These are phyloP conservation scores for Bisporella sp. DNA, from an alignment of 2,329 filamentous ascomycete species.

Conservation along the genomic window DNA sequence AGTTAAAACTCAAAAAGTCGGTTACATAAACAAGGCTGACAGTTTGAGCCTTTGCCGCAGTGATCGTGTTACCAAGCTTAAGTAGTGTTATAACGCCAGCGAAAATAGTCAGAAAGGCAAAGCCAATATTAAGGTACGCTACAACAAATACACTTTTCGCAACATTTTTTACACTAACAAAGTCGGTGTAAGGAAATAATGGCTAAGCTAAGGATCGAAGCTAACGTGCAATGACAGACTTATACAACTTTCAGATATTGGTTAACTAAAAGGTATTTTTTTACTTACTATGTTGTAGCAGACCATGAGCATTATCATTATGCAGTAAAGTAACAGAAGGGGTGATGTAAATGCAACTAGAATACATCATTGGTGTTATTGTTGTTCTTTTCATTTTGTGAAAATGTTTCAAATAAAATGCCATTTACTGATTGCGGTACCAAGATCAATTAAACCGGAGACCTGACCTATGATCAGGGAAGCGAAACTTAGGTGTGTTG, in stretches of 20 bases:
- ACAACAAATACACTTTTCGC: neutral
- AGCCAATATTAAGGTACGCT: neutral
- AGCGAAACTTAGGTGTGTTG: too few species aligned
- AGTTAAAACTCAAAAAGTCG: neutral
- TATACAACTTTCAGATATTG: neutral
- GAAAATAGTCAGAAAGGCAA: neutral
- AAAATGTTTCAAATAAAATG: too few species aligned
- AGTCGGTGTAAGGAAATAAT: neutral
- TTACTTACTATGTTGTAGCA: too few species aligned
- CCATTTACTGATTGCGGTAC: too few species aligned
- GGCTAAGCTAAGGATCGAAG: neutral
- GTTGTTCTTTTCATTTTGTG: too few species aligned
- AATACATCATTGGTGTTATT: too few species aligned
- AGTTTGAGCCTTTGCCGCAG: neutral
- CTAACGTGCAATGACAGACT: neutral
- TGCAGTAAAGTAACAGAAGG: too few species aligned
- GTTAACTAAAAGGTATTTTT: too few species aligned
- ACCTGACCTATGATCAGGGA: too few species aligned
- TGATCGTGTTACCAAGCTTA: neutral
- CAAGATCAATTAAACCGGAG: too few species aligned
- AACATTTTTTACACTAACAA: neutral
- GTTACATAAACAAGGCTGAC: neutral
- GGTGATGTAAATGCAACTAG: too few species aligned
- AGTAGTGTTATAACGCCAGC: neutral
- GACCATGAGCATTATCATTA: too few species aligned